Evolutionary conservation across 805 yeast species (phyloP), one percentile per base, ranked within the genome.

Genomic region (Zygoascus biomembranicola): DNA sequence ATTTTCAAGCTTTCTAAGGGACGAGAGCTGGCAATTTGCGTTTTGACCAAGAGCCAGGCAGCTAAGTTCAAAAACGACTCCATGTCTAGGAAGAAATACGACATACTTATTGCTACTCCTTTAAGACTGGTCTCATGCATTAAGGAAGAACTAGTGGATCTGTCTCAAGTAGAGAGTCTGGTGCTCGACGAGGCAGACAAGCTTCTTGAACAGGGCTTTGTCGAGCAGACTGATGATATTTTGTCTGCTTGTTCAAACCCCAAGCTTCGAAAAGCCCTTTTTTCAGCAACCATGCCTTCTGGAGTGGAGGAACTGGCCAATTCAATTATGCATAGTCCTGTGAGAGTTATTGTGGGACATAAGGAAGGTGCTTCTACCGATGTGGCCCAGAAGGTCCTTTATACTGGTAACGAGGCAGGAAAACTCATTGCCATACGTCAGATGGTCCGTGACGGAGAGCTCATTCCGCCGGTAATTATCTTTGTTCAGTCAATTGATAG

Each of bases 151-250:
- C 73, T 77, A 10, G 66, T 87, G 20, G 82, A 81, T 59, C 75
- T 92, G 43, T 69, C 80, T 5, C 70, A 72, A 26, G 88, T 92
- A n/a, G 83, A 83, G 58, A 83, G 81, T 63, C 71, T 94, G 48
- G 79, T 94, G 19, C 81, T 94, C 60, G 99, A 94, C 74, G 99
- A 94, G 71, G 98, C 97, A 9, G 99, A 94, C 74, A 85, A 87
- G 62, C 73, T 94, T 55, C 87, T 94, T 61, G 97, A 94, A 63
- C 79, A 82, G 58, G 84, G 74, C 16, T 94, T 94, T 62, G 80
- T 89, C 13, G 88, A 84, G 60, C 99, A 94, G 73, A 86, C 97
- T 0, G 99, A 94, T 67, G 83, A 81, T 51, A 84, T 94, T 55
- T 70, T 94, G 56, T 74, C 84, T 4, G 72, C 77, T 32, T 81